Base-by-base conservation (phyloP, 805 yeast genomes). In the Candida maesae region DNA sequence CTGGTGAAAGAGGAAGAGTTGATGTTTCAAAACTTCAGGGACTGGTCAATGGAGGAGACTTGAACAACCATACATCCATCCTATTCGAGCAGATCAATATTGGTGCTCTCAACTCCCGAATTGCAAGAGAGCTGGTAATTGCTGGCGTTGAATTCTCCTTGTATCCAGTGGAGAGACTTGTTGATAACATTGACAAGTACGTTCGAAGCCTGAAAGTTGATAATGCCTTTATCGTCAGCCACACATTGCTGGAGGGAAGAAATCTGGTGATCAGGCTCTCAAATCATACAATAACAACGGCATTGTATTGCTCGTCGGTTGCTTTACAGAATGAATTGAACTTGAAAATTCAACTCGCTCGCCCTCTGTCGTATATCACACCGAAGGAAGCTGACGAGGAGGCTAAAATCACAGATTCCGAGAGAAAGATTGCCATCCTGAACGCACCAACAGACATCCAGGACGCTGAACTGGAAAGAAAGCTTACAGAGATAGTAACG, bases 281-380 rank as follows among this genome's bases (percentile, higher is more conserved):
- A 10, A 71, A 69, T 27, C 61, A 73, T 33, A 61, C 65, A 16
- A 65, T 74, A 36, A 82, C 91, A 0, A 82, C 91, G 0, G 57
- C 76, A 0, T 65, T 75, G 0, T 59, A 68, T 17, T 67, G 78
- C 3, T 57, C 81, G 20, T 61, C 67, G 39, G 65, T 66, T 1
- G 61, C 58, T 60, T 18, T 64, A 60, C 28, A 64, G 43, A 46
- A 57, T 41, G 51, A 56, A 41, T 30, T 66, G 45, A 58, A 64
- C 39, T 53, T 63, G 3, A 49, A 52, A 8, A 41, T 72, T 5
- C 45, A 36, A 4, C 46, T 74, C 6, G 46, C 55, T 14, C 63
- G 83, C 46, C 82, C 82, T 7, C 47, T 52, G n/a, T 70, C 68
- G 29, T 78, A 73, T 46, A 59, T 66, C 19, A 57, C 62, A 20